Evolutionary conservation across 2,329 filamentous ascomycete species (phyloP).

Genomic region (Metarhizium anisopliae): DNA sequence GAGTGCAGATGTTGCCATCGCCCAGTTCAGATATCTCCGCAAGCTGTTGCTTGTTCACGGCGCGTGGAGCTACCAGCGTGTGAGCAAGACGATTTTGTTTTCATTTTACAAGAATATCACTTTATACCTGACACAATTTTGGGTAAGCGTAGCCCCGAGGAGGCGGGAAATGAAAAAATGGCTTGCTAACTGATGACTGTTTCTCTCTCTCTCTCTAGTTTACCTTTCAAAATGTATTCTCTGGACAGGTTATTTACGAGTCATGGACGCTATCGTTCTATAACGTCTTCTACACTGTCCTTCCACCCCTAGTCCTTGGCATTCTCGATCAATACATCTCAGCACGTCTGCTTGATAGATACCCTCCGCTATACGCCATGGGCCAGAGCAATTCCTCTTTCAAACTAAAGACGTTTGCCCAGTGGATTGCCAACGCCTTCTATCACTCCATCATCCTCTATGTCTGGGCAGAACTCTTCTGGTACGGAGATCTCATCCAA

Average conservation of each 20-base stretch:
- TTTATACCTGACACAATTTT: conserved; percentile 98
- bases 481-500: conserved; percentile 69
- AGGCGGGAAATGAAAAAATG: not conserved
- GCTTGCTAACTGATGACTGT: not conserved
- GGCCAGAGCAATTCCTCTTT: conserved; percentile 93
- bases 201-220: conserved; percentile 44
- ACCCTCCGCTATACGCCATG: conserved; percentile 89
- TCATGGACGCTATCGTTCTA: conserved; percentile 99
- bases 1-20: conserved; percentile 92
- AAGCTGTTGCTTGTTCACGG: conserved; percentile 94
- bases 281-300: conserved; percentile 94
- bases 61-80: conserved; percentile 93
- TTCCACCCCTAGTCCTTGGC: conserved; percentile 87
- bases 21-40: conserved; percentile 87
- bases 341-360: conserved; percentile 83
- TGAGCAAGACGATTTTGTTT: conserved; percentile 94
- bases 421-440: conserved; percentile 90
- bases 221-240: conserved; percentile 97
- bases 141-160: conserved; percentile 51
- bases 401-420: conserved; percentile 81
- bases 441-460: conserved; percentile 96
- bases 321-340: conserved; percentile 98
- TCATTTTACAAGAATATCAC: conserved; percentile 99
- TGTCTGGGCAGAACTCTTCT: conserved; percentile 72
- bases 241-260: conserved; percentile 95